These are phyloP conservation scores for Penstemon barbatus DNA, from an alignment of 257 asterid genomes.

Conservation along the genomic window DNA sequence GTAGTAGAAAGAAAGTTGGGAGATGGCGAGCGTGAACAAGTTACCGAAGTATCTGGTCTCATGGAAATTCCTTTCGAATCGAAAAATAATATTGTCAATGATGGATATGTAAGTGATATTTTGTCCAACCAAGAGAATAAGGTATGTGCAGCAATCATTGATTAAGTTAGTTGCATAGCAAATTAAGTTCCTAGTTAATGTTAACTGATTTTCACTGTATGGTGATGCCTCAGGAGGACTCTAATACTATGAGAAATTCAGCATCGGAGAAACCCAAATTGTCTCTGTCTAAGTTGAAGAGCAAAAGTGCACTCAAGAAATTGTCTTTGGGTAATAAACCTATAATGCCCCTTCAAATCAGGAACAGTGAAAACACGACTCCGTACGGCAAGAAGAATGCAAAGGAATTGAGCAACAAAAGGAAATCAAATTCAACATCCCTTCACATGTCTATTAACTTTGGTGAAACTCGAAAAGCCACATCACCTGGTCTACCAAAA, in stretches of 20 bases:
- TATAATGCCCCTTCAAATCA: constrained; percentile 34
- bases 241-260: constrained; percentile 28
- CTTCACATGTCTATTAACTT: constrained; percentile 59
- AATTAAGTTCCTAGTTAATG: constrained; percentile 18
- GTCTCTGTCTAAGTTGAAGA: constrained; percentile 31
- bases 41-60: constrained; percentile 27
- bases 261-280: constrained; percentile 32
- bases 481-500: constrained; percentile 47
- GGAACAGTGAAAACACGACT: constrained; percentile 35
- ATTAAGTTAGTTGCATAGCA: constrained; percentile 8
- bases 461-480: constrained; percentile 33
- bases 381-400: constrained; percentile 36
- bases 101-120: constrained; percentile 25
- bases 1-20: constrained; percentile 22
- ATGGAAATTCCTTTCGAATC: constrained; percentile 30
- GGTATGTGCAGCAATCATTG: constrained; percentile 2
- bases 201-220: constrained; percentile 20
- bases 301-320: constrained; percentile 30
- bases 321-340: constrained; percentile 33
- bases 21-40: constrained; percentile 28
- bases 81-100: constrained; percentile 26
- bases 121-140: constrained; percentile 27
- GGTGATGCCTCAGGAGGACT: constrained; percentile 39
- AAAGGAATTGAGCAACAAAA: constrained; percentile 38
- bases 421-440: constrained; percentile 46